Base-by-base conservation (phyloP, 371 early-diverging fungal genomes). In the Haplosporangium sp. region DNA sequence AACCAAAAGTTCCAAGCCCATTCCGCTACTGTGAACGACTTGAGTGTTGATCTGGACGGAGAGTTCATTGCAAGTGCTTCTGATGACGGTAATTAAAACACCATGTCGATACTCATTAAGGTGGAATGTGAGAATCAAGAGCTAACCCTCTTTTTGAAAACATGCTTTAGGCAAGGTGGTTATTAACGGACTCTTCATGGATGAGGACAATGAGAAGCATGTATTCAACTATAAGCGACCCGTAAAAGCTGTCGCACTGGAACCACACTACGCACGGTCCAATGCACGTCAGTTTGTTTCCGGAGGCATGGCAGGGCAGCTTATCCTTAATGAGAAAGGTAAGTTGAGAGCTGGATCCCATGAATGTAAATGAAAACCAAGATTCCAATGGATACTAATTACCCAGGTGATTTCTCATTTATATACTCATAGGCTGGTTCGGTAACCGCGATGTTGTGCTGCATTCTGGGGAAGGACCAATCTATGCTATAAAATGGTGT, bases 21-120 rank as follows among this genome's bases (percentile, higher is more conserved):
- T 62, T 88, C 92, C 5, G 92, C 97, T 0, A 91, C 96, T 0
- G 95, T 98, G 9, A 95, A 91, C 65, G 88, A 89, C 64, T 81
- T 98, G 47, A 89, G 92, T 61, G 91, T 97, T 64, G 98, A 97
- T 75, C 72, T 83, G 42, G 85, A 85, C n/a, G 94, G 89, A 48
- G 98, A 98, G 76, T 97, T 83, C 74, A 88, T 98, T 36, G 97
- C 95, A 6, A 94, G 93, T 75, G 94, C 95, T 3, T 93, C 95
- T 16, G 95, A 95, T 67, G 99, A 98, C 83, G 98, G 98, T 91
- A 86, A 62, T 59, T 46, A 36, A 38, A 54, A n/a, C 48, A 36
- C 50, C 8, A 7, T n/a, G 37, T 5, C 14, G 48, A 9, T 12
- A 29, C 29, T 29, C 29, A 29, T 29, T 29, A 4, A 2, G 4